Evolutionary conservation across 2,329 filamentous ascomycete genomes (phyloP), one percentile per base, ranked within the genome.

Genomic region (Talaromyces sp.): DNA sequence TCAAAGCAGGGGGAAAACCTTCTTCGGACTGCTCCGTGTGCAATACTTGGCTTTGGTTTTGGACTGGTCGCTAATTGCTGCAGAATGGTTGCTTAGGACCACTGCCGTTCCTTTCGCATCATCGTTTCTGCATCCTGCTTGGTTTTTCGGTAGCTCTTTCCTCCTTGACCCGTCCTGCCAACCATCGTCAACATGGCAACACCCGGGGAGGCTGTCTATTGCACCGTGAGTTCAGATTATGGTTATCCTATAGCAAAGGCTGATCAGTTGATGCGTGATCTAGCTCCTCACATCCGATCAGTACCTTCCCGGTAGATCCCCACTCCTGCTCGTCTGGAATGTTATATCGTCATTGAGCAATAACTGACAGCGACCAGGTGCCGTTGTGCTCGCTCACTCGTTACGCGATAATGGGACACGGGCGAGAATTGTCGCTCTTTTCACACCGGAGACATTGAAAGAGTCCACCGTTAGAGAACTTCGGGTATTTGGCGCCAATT

Each of bases 311-410:
- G 93, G 93, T 96, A 83, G 37, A 10, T 27, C 39, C 61, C 31
- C n/a, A 50, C 31, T 33, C 24, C 41, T 41, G 24, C 22, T 35
- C 35, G 16, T 41, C 22, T 14, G 37, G 22, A 33, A 59, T 41
- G 31, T 50, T 50, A 45, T n/a, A 56, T 64, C 9, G 49, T 33
- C 37, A 43, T 39, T n/a, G 14, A 4, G n/a, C 13, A 31, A 37
- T 31, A 16, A 50, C 57, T 64, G 63, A 63, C 66, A 63, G 22
- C 62, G 60, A 68, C 27, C 69, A 96, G 94, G 95, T 77, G 94
- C 93, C 66, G 87, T 95, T 71, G 93, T 99, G 56, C 88, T 99
- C 69, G 93, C 93, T 67, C 93, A 98, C 82, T 98, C 95, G 39
- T 83, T 99, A 65, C 90, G 92, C 79, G 95, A 99, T 89, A 90